Evolutionary conservation across 768 basidiomycete genomes (phyloP).

Genomic region (Russula vinacea): DNA sequence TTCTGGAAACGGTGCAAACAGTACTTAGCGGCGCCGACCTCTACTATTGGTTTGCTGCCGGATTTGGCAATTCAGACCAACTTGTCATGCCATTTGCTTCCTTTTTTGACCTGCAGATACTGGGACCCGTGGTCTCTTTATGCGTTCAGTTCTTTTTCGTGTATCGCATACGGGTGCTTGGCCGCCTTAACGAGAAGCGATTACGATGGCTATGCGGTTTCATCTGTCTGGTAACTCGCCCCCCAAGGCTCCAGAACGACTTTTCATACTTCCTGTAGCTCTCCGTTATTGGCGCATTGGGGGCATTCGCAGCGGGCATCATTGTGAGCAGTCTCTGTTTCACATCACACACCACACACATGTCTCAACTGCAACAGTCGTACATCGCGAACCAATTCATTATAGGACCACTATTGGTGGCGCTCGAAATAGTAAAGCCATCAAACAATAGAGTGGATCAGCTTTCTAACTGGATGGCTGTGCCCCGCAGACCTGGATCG

Average conservation of each 20-base stretch:
- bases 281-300: neutral
- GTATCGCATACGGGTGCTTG: constrained; percentile 33
- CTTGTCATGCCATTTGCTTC: constrained; percentile 31
- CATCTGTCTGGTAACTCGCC: neutral
- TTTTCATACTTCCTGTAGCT: neutral
- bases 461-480: neutral
- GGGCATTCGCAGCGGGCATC: neutral
- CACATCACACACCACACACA: too few species aligned
- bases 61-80: constrained; percentile 35
- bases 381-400: neutral
- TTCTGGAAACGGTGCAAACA: constrained; percentile 33
- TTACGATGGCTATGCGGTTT: neutral
- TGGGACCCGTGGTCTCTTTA: constrained; percentile 34
- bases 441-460: neutral
- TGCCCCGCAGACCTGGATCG: constrained; percentile 13
- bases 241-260: neutral
- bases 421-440: neutral
- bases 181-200: neutral
- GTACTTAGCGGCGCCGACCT: constrained; percentile 33
- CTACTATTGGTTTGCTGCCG: constrained; percentile 35
- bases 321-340: neutral
- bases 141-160: constrained; percentile 37
- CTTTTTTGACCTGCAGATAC: constrained; percentile 33
- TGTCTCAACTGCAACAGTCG: constrained; percentile 4
- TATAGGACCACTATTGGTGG: neutral